Evolutionary conservation across 345 rosid species (phyloP), one percentile per base, ranked within the genome.

Genomic region (Hibiscus trionum): DNA sequence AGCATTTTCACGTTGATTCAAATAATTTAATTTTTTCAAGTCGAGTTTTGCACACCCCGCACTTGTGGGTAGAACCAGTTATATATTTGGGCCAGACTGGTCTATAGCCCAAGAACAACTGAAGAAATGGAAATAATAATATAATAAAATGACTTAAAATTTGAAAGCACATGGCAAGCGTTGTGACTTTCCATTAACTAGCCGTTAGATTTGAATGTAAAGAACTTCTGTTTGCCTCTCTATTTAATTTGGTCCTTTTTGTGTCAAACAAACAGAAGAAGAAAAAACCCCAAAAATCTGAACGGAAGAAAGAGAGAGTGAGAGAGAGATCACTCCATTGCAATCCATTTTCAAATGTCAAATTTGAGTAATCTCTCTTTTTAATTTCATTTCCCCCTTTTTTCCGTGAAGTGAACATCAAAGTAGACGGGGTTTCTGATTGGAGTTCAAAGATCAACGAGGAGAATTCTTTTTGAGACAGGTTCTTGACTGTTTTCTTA

Each of bases 171-270:
- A 49, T 49, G 53, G 5, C n/a, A 50, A 81, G 90, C 90, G 91
- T 86, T 87, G 33, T 4, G 80, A 80, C 77, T 70, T 74, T 76
- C 70, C 66, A 77, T 79, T 77, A 53, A 89, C 87, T 90, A 93
- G 93, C 97, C 95, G 93, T 93, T 93, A 19, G 44, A 65, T 89
- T 80, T 76, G 70, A 89, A 89, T 76, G 60, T 50, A 55, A 24
- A 72, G 56, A 66, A 70, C 8, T 66, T 75, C 77, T 82, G 19
- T 31, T 7, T 31, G 5, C 2, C 1, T 8, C 5, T 50, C 46
- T 31, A 31, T 16, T 61, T 61, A 61, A 61, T 61, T 61, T 61
- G 39, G 19, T 29, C 46, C 24, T 33, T 33, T 5, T 61, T 33
- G 10, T 8, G 46, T 47, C 2, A 12, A 47, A 50, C 7, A 50